These are phyloP conservation scores for Aegilops bicornis DNA, from an alignment of 176 grass and related monocot genomes.

Conservation along the genomic window DNA sequence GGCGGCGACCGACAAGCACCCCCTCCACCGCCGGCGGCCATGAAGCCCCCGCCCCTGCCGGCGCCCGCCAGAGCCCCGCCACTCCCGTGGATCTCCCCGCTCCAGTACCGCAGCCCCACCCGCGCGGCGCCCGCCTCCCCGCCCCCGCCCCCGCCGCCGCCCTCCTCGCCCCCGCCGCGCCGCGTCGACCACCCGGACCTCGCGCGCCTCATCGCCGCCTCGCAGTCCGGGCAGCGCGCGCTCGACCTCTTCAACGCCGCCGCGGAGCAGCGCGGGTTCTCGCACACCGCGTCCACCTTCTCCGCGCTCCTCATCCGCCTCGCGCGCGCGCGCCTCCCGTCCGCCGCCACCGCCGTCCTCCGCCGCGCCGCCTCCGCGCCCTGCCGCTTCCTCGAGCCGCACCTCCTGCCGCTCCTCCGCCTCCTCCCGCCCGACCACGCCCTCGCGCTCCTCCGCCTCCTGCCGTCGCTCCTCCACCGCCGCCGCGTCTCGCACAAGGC, in stretches of 20 bases:
- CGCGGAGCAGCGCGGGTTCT: conserved; percentile 65
- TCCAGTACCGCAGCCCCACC: conserved; percentile 48
- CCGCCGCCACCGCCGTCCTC: conserved; percentile 56
- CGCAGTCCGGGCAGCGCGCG: conserved; percentile 56
- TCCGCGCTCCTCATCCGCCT: conserved; percentile 85
- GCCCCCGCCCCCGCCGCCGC: conserved; percentile 10
- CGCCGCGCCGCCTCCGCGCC: conserved; percentile 55
- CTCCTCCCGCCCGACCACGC: conserved; percentile 60
- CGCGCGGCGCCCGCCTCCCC: neutral
- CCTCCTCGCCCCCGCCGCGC: conserved; percentile 19
- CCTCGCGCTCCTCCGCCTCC: conserved; percentile 55
- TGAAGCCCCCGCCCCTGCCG: neutral
- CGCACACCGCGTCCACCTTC: conserved; percentile 75
- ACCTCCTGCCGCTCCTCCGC: conserved; percentile 66
- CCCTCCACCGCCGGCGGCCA: conserved; percentile 5
- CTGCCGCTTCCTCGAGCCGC: conserved; percentile 72
- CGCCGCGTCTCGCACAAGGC: conserved; percentile 62
- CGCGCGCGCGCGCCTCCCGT: conserved; percentile 54
- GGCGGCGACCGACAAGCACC: neutral
- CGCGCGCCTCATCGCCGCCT: conserved; percentile 57
- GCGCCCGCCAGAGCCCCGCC: neutral
- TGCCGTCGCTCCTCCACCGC: conserved; percentile 44
- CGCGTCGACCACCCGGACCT: conserved; percentile 67
- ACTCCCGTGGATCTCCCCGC: conserved; percentile 74
- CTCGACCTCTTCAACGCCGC: conserved; percentile 88